Evolutionary conservation across 495 filamentous ascomycete species (phyloP).

Genomic region (Neurospora sp.): DNA sequence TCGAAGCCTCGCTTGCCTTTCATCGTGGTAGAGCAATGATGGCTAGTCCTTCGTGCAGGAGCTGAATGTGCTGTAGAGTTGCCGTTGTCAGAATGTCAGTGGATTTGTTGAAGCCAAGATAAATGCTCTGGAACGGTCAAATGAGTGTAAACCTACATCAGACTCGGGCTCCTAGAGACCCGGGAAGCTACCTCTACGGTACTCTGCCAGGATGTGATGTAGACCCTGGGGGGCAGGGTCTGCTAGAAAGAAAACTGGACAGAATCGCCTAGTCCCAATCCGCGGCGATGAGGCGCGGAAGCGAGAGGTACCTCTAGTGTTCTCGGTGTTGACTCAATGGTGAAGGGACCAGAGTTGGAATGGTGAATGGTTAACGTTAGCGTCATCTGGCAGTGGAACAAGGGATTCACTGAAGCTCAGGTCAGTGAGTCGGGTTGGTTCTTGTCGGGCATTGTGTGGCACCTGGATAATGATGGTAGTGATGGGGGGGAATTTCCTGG

Average conservation of each 20-base stretch:
- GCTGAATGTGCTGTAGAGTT: not conserved
- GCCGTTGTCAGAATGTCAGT: not conserved
- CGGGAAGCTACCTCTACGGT: too few relatives aligned
- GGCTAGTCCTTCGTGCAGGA: not conserved
- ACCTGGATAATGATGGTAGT: too few relatives aligned
- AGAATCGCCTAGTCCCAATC: not conserved
- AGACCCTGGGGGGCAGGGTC: not conserved
- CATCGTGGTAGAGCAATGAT: not conserved
- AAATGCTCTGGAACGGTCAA: not conserved
- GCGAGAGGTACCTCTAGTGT: not conserved
- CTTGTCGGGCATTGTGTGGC: too few relatives aligned
- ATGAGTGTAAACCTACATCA: not conserved
- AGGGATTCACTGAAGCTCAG: not conserved
- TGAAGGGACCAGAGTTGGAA: not conserved
- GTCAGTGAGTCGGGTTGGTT: too few relatives aligned
- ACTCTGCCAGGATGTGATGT: not conserved
- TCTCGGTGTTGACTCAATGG: not conserved
- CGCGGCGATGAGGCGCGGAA: not conserved
- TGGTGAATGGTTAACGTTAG: not conserved
- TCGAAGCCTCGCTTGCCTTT: not conserved
- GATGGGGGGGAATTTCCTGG: too few relatives aligned
- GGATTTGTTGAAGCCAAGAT: not conserved
- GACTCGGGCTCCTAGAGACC: not conserved
- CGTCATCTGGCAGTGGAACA: not conserved
- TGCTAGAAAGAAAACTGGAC: not conserved